Conservation (phyloP, 352 stramenopile genomes). For the Blastocystis sp. region DNA sequence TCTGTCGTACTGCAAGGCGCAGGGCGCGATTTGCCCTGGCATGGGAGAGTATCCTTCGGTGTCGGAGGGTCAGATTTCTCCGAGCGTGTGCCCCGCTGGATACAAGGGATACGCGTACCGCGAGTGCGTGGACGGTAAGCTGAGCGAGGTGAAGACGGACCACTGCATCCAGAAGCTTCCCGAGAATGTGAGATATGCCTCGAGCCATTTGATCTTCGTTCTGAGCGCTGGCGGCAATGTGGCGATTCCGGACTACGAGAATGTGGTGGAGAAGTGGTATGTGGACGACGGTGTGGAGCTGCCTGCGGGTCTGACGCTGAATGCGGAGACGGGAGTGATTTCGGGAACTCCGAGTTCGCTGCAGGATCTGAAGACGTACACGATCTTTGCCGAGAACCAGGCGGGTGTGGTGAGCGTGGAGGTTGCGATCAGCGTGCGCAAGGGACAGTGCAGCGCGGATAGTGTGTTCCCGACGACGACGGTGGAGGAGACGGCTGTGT, state of each 20-base stretch:
- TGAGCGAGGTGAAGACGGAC: neutral
- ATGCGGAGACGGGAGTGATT: neutral
- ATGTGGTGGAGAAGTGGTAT: neutral
- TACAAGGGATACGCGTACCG: neutral
- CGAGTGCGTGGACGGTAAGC: neutral
- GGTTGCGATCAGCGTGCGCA: neutral
- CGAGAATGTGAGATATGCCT: neutral
- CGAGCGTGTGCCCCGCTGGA: neutral
- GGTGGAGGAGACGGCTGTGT: neutral
- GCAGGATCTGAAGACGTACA: neutral
- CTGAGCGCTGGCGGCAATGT: neutral
- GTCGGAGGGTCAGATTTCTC: neutral
- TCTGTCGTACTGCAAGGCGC: slow-evolving; percentile 10
- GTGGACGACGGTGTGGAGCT: neutral
- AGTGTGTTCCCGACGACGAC: neutral
- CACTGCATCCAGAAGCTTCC: neutral
- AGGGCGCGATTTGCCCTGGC: neutral
- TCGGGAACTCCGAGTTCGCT: neutral
- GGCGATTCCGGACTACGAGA: neutral
- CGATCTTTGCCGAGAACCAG: neutral
- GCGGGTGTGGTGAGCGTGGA: neutral
- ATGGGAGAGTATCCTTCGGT: neutral
- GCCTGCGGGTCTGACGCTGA: neutral
- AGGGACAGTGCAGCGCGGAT: neutral
- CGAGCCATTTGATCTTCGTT: neutral